Evolutionary conservation across 768 basidiomycete species (phyloP).

Genomic region (Calocybe cyanea): DNA sequence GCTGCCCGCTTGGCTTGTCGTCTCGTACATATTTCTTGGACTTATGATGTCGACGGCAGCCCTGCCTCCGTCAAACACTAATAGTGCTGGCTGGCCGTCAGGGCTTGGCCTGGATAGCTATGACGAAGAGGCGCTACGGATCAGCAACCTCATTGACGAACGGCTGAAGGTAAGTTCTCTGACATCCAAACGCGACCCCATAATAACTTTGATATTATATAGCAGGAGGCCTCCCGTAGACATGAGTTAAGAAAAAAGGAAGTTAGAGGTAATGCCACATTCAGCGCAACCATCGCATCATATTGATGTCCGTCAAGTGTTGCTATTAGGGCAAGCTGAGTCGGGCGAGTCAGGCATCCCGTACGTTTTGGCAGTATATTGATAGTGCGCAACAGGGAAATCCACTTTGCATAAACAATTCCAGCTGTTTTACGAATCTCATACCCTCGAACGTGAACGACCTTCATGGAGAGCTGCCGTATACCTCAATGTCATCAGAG

Average conservation of each 20-base stretch:
- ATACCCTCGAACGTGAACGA: slow-evolving; percentile 16
- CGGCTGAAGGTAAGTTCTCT: slow-evolving; percentile 10
- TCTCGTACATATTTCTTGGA: background rate
- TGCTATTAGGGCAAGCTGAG: slow-evolving; percentile 15
- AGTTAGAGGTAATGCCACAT: slow-evolving; percentile 11
- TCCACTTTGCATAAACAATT: slow-evolving; percentile 19
- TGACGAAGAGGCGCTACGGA: slow-evolving; percentile 9
- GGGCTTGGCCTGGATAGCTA: slow-evolving; percentile 7
- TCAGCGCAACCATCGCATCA: background rate
- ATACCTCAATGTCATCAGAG: slow-evolving; percentile 16
- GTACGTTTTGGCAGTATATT: background rate
- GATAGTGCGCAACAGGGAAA: slow-evolving; percentile 10
- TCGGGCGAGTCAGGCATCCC: slow-evolving; percentile 7
- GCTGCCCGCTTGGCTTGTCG: background rate
- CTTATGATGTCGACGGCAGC: slow-evolving; percentile 5
- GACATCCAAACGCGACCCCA: background rate
- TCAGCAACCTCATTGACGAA: slow-evolving; percentile 16
- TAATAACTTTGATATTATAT: no score
- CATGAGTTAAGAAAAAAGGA: slow-evolving; percentile 11
- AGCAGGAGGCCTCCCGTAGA: slow-evolving; percentile 13
- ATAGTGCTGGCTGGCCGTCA: slow-evolving; percentile 7
- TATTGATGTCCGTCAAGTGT: slow-evolving; percentile 8
- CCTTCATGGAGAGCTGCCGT: slow-evolving; percentile 15
- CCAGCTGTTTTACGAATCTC: slow-evolving; percentile 16
- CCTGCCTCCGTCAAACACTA: background rate